Percentiles rank a stretch among this genome's conserved stretches.
phyloP scores from a whole-genome alignment of 2,329 filamentous ascomycete species.

The Hypocreales sp. region DNA sequence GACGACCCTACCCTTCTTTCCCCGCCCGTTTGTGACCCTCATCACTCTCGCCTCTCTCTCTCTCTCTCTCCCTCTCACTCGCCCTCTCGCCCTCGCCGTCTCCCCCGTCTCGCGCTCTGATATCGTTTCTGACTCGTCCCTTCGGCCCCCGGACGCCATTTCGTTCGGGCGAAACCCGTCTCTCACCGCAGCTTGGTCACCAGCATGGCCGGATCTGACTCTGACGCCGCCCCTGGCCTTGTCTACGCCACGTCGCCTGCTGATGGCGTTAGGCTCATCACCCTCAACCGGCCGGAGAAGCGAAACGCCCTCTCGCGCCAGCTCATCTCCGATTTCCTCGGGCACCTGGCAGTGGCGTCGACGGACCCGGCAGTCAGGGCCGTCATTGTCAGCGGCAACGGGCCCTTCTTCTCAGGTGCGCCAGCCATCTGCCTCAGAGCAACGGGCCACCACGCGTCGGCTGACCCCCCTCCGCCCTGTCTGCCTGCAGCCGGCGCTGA shows the following conservation, averaged over 20 bases:
- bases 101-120: too few species aligned
- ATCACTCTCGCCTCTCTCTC: not conserved
- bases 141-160: not conserved
- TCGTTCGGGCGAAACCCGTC: not conserved
- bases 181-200: not conserved
- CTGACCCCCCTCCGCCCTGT: not conserved
- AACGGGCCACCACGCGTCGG: too few species aligned
- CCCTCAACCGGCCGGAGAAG: conserved; percentile 38
- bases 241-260: conserved; percentile 7
- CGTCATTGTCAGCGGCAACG: conserved; percentile 21
- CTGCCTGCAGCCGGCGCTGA: conserved; percentile 17
- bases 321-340: conserved; percentile 30
- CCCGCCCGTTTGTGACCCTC: too few species aligned
- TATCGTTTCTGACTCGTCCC: too few species aligned
- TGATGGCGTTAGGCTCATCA: conserved; percentile 27
- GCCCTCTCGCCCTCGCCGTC: not conserved
- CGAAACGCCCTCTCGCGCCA: conserved; percentile 40
- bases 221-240: too few species aligned
- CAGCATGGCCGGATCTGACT: conserved; percentile 5
- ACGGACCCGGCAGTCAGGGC: conserved; percentile 12
- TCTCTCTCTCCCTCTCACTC: not conserved
- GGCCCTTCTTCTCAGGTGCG: conserved; percentile 9
- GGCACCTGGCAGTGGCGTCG: conserved; percentile 9
- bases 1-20: too few species aligned
- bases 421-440: not conserved